A percentile compares a stretch with the other conserved stretches of the same genome.
phyloP scores from a whole-genome alignment of 768 basidiomycete species.

The Pulveroboletus sp. region DNA sequence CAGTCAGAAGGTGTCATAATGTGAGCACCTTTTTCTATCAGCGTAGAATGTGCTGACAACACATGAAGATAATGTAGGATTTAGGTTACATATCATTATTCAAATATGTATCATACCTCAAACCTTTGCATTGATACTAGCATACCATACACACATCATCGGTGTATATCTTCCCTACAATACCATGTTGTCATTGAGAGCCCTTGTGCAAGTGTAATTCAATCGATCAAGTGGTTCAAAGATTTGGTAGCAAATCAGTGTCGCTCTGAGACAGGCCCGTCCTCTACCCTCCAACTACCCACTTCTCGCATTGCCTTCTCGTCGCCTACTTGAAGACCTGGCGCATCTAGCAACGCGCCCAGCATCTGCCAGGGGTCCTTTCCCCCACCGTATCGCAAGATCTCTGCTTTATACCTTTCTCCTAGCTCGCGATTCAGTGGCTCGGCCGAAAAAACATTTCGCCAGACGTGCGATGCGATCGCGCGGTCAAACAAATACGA shows the following conservation, averaged over 20 bases:
- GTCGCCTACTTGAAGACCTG: conserved; percentile 69
- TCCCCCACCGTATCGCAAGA: conserved; percentile 83
- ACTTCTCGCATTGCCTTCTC: conserved; percentile 85
- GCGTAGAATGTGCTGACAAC: not conserved
- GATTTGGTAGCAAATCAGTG: conserved; percentile 39
- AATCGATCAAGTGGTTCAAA: not conserved
- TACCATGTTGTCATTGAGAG: not conserved
- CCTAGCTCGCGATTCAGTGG: conserved; percentile 74
- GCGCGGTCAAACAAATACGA: conserved; percentile 96
- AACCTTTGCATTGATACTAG: not conserved
- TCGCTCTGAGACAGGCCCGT: conserved; percentile 60
- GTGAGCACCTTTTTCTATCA: conserved; percentile 3
- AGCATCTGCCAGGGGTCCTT: conserved; percentile 96
- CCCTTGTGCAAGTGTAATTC: not conserved
- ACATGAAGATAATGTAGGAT: not conserved
- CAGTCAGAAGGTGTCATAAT: conserved; percentile 16
- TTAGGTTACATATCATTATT: conserved; percentile 18
- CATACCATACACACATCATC: not conserved
- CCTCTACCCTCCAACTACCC: conserved; percentile 84
- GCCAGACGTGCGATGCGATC: conserved; percentile 92
- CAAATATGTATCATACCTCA: conserved; percentile 9
- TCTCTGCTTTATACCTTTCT: conserved; percentile 74
- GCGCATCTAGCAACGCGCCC: conserved; percentile 59
- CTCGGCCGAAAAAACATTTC: conserved; percentile 62
- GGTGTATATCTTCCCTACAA: not conserved